phyloP scores from a whole-genome alignment of 768 basidiomycete genomes.

The Tremella mesenterica region DNA sequence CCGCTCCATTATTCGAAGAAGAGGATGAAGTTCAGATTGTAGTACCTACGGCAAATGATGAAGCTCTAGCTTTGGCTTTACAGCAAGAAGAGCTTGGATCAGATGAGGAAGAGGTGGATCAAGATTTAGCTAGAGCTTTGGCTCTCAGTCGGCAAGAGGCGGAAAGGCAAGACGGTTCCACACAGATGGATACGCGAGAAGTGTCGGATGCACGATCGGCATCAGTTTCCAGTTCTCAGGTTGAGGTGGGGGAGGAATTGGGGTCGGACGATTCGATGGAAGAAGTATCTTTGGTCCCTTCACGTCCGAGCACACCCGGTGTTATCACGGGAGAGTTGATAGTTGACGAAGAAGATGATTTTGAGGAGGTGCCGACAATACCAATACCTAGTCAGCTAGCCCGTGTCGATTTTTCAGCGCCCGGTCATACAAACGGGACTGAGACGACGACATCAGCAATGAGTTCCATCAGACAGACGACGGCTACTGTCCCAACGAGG shows the following conservation, averaged over 20 bases:
- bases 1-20: constrained; percentile 21
- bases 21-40: constrained; percentile 17
- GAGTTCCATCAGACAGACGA: too few species aligned
- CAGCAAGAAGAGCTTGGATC: constrained; percentile 50
- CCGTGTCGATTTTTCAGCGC: too few species aligned
- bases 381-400: too few species aligned
- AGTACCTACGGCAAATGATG: constrained; percentile 32
- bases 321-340: not conserved
- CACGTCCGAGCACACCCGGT: constrained; percentile 15
- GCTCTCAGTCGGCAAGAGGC: constrained; percentile 29
- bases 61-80: constrained; percentile 33
- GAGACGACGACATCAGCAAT: too few species aligned
- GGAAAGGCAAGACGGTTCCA: not conserved
- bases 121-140: constrained; percentile 53
- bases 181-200: not conserved
- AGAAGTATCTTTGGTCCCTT: constrained; percentile 35
- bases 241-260: constrained; percentile 6
- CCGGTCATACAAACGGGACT: too few species aligned
- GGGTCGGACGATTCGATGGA: constrained; percentile 36
- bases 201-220: not conserved
- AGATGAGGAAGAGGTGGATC: constrained; percentile 69
- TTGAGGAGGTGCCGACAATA: constrained; percentile 5
- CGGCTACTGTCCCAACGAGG: too few species aligned
- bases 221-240: not conserved
- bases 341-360: constrained; percentile 5